Conservation (phyloP, 2,329 filamentous ascomycete genomes). For the Fusarium sp. region DNA sequence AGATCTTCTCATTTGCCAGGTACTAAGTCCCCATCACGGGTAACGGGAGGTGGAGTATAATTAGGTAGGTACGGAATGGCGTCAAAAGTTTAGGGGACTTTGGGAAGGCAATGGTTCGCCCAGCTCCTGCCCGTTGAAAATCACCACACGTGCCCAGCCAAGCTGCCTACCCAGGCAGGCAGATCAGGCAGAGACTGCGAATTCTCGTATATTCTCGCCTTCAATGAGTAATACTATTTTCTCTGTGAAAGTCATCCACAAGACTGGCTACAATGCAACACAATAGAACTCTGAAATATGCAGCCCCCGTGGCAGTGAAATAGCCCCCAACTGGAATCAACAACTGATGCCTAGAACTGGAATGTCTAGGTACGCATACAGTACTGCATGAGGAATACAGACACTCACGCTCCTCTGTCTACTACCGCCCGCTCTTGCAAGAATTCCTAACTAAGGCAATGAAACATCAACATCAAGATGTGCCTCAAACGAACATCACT, state of each 20-base stretch:
- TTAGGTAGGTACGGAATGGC: conserved; percentile 12
- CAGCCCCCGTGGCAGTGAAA: conserved; percentile 5
- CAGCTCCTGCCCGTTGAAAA: conserved; percentile 13
- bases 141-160: background rate
- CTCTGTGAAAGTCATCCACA: background rate
- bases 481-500: conserved; percentile 31
- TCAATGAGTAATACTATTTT: conserved; percentile 20
- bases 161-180: conserved; percentile 30
- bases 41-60: conserved; percentile 8
- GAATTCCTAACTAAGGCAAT: conserved; percentile 1
- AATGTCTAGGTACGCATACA: too few relatives aligned
- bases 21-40: conserved; percentile 1
- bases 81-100: conserved; percentile 38
- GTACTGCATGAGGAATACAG: background rate
- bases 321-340: conserved; percentile 8
- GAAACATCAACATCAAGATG: background rate
- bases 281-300: conserved; percentile 28
- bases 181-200: conserved; percentile 44
- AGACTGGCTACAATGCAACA: background rate
- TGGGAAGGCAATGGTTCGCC: conserved; percentile 43
- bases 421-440: conserved; percentile 3
- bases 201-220: conserved; percentile 14
- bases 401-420: background rate
- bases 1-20: background rate
- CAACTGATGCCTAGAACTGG: conserved; percentile 26